A percentile compares a stretch with the other conserved stretches of the same genome.
Conservation (phyloP, 805 yeast species). For the Pichia gijzeniarum region DNA sequence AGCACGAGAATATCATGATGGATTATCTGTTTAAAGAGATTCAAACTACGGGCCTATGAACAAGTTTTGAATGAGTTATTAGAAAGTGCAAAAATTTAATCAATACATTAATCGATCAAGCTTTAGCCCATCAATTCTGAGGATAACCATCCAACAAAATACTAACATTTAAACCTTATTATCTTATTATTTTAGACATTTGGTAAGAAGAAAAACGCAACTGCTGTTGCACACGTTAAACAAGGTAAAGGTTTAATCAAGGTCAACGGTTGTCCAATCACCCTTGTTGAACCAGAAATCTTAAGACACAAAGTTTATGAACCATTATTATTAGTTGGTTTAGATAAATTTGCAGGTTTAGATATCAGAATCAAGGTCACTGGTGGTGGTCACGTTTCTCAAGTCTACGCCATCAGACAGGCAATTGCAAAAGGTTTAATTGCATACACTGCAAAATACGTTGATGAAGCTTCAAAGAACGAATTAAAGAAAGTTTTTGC, state of each 20-base stretch:
- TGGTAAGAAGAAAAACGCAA: slow-evolving; percentile 99
- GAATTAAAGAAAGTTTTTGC: slow-evolving; percentile 98
- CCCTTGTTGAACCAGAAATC: slow-evolving; percentile 98
- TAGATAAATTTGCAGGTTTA: slow-evolving; percentile 96
- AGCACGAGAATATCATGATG: too few species aligned
- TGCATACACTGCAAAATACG: slow-evolving; percentile 99
- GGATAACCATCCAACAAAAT: slow-evolving; percentile 5
- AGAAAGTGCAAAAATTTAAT: too few species aligned
- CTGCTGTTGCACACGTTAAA: slow-evolving; percentile 99
- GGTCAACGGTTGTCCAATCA: slow-evolving; percentile 99
- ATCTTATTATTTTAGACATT: slow-evolving; percentile 63
- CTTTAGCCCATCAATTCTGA: too few species aligned
- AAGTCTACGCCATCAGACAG: slow-evolving; percentile 99
- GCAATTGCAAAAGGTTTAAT: slow-evolving; percentile 99
- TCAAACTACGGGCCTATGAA: too few species aligned
- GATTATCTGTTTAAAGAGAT: too few species aligned
- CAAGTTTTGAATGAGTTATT: too few species aligned
- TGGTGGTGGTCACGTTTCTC: slow-evolving; percentile 99
- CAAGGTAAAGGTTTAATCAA: slow-evolving; percentile 99
- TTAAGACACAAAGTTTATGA: slow-evolving; percentile 99
- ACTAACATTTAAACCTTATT: slow-evolving; percentile 17
- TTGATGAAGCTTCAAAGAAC: slow-evolving; percentile 99
- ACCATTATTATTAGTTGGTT: slow-evolving; percentile 96
- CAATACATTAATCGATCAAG: too few species aligned
- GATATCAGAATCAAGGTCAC: slow-evolving; percentile 99